Evolutionary conservation across 2,329 filamentous ascomycete species (phyloP), one percentile per base, ranked within the genome.

Genomic region (Daldinia sp.): DNA sequence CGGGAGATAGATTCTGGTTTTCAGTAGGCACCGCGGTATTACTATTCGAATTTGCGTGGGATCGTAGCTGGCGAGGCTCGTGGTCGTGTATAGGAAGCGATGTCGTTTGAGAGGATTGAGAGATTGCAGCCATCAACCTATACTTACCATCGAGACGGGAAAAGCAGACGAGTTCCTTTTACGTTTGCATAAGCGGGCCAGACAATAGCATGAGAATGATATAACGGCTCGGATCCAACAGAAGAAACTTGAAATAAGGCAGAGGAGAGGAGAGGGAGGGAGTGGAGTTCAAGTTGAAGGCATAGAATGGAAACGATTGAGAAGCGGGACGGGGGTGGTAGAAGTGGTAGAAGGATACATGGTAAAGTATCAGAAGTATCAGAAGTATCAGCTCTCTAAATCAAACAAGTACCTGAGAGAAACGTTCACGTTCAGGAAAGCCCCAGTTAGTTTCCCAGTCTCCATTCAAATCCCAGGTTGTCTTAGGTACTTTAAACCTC

Each of bases 61-160:
- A 66, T 49, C 64, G 60, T 56, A 47, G 58, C 45, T 60, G 57
- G 58, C 56, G 58, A 66, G 62, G 66, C 64, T 68, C 66, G 66
- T 66, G 66, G 58, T 68, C 54, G 65, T 66, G 68, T 49, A 54
- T 63, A 66, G 66, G 65, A 65, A 65, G 62, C 32, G 65, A 58
- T 59, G 62, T 45, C 47, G 61, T 58, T 60, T 58, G 58, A 50
- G 65, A 62, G 58, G 61, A n/a, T 65, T 59, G 64, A 50, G 64
- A 58, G 53, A 67, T 65, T 61, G 65, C 62, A 67, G 65, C 65
- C 65, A 67, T 67, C 65, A 65, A 67, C 64, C 65, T 50, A 55
- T 29, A 45, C 10, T 32, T 60, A 65, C 58, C 52, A 64, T 63
- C 58, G 52, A 64, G 56, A 64, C 56, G 21, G 47, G 52, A 61